Percentiles rank a stretch among this genome's conserved stretches.
Evolutionary conservation across 2,329 filamentous ascomycete species (phyloP).

Genomic region (Diplodia corticola): DNA sequence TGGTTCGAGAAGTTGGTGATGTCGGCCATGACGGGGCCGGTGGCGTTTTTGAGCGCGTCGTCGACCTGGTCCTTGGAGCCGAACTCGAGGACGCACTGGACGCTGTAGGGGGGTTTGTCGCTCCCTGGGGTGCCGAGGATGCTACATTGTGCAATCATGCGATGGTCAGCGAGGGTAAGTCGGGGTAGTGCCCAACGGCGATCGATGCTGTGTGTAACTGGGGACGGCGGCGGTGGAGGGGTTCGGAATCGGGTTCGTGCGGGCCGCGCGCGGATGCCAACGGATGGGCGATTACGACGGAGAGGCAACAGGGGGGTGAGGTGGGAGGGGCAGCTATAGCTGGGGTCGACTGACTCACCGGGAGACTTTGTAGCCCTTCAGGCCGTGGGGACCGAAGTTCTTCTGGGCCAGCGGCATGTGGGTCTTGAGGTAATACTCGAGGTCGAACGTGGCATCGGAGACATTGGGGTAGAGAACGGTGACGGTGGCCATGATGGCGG

Average conservation of each 20-base stretch:
- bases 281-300: not conserved
- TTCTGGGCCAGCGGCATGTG: slow-evolving; percentile 42
- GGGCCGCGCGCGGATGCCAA: not conserved
- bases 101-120: slow-evolving; percentile 33
- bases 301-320: no score
- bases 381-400: slow-evolving; percentile 33
- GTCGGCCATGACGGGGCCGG: slow-evolving; percentile 34
- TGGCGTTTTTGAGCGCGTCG: slow-evolving; percentile 28
- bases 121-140: slow-evolving; percentile 25
- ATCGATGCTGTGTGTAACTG: no score
- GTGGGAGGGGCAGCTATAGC: not conserved
- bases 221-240: slow-evolving; percentile 13
- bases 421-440: slow-evolving; percentile 41
- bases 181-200: no score
- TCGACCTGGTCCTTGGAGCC: slow-evolving; percentile 31
- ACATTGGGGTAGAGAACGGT: slow-evolving; percentile 25
- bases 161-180: no score
- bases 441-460: slow-evolving; percentile 38
- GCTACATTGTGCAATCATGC: slow-evolving; percentile 21
- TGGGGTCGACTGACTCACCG: not conserved
- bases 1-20: slow-evolving; percentile 40
- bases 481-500: slow-evolving; percentile 26
- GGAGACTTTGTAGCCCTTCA: slow-evolving; percentile 30
- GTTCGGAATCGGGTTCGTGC: not conserved
- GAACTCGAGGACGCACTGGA: slow-evolving; percentile 39